These are phyloP conservation scores for Staphylotrichum longicolle DNA, from an alignment of 495 filamentous ascomycete genomes.

Conservation along the genomic window DNA sequence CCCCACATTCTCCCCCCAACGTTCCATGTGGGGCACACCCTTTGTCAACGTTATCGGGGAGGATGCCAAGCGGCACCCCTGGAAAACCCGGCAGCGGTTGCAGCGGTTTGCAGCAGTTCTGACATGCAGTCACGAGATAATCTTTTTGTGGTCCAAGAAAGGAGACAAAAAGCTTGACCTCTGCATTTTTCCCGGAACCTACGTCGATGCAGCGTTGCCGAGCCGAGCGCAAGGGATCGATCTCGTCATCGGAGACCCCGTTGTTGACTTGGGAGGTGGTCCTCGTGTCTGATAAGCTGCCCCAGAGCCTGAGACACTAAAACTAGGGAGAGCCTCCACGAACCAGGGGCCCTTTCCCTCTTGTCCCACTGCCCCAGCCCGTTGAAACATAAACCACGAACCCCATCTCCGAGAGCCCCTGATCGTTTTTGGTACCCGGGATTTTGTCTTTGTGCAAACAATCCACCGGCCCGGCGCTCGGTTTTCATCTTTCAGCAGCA, in stretches of 20 bases:
- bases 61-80: conserved; percentile 2
- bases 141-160: too few relatives aligned
- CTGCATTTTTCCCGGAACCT: too few relatives aligned
- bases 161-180: too few relatives aligned
- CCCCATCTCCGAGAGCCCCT: neutral
- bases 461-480: conserved; percentile 3
- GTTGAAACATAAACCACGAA: conserved; percentile 2
- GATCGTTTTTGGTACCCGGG: neutral
- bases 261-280: too few relatives aligned
- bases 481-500: neutral
- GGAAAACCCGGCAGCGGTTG: neutral
- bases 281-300: too few relatives aligned
- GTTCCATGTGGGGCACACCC: neutral
- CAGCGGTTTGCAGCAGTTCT: too few relatives aligned
- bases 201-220: too few relatives aligned
- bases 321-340: conserved; percentile 10
- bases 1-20: neutral
- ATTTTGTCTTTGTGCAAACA: neutral
- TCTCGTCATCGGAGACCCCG: too few relatives aligned
- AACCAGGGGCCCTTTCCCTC: neutral
- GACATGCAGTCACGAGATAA: too few relatives aligned
- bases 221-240: too few relatives aligned
- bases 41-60: conserved; percentile 4
- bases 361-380: neutral
- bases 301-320: neutral